These are phyloP conservation scores for Pichia cactophila DNA, from an alignment of 1,139 yeast genomes.

Conservation along the genomic window DNA sequence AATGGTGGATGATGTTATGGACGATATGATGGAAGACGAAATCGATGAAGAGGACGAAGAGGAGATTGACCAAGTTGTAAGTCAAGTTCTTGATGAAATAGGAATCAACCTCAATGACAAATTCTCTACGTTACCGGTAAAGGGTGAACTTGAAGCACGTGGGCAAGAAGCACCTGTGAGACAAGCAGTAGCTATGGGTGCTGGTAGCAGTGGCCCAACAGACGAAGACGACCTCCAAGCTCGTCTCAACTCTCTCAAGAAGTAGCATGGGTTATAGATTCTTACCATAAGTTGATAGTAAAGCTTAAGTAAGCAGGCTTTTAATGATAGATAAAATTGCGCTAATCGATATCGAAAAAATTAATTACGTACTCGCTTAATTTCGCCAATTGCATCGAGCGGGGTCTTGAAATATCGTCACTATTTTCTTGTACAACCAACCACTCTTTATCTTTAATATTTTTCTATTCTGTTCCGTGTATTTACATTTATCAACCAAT, in stretches of 20 bases:
- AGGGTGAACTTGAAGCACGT: conserved; percentile 25
- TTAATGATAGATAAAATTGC: too few species aligned
- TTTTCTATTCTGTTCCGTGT: neutral
- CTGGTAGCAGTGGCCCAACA: conserved; percentile 28
- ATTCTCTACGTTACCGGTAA: conserved; percentile 38
- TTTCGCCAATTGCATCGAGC: too few species aligned
- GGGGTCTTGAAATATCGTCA: too few species aligned
- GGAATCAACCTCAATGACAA: conserved; percentile 78
- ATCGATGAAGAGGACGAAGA: conserved; percentile 73
- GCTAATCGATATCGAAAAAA: too few species aligned
- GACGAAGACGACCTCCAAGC: conserved; percentile 77
- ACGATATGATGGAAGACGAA: conserved; percentile 86
- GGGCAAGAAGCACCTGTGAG: conserved; percentile 39
- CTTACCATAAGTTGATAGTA: too few species aligned
- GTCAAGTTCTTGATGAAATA: conserved; percentile 88
- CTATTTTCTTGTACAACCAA: too few species aligned
- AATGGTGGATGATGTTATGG: conserved; percentile 97
- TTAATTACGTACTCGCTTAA: neutral
- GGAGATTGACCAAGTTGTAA: conserved; percentile 87
- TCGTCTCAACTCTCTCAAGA: conserved; percentile 73
- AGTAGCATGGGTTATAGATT: conserved; percentile 23
- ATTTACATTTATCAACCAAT: neutral
- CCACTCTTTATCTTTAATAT: neutral
- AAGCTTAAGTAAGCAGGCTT: too few species aligned
- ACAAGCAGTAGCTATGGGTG: conserved; percentile 30